Evolutionary conservation across 768 basidiomycete genomes (phyloP).

Genomic region (Amanita jacksonii): DNA sequence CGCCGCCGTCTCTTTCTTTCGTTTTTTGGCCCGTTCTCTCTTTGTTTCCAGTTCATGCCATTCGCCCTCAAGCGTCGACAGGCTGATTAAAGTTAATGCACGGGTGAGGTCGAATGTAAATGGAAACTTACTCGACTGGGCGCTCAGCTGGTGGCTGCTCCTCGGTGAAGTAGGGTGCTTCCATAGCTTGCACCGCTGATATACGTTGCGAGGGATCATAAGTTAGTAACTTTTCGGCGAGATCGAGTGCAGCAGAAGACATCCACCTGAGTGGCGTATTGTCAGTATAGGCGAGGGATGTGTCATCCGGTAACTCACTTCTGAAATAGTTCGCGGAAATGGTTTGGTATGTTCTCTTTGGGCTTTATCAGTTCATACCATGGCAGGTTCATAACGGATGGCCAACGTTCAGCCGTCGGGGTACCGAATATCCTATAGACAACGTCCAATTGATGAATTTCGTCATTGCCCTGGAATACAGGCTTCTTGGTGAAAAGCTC

Average conservation of each 20-base stretch:
- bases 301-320: conserved; percentile 41
- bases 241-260: conserved; percentile 75
- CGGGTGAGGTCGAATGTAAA: not conserved
- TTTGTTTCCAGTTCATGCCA: conserved; percentile 99
- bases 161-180: conserved; percentile 72
- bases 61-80: conserved; percentile 80
- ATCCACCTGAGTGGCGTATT: conserved; percentile 55
- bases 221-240: conserved; percentile 73
- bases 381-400: conserved; percentile 70
- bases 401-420: conserved; percentile 77
- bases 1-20: conserved; percentile 47
- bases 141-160: conserved; percentile 68
- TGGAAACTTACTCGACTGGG: conserved; percentile 65
- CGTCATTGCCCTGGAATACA: conserved; percentile 96
- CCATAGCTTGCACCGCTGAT: conserved; percentile 72
- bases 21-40: conserved; percentile 76
- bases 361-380: conserved; percentile 99
- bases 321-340: conserved; percentile 77
- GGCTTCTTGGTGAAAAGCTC: conserved; percentile 94
- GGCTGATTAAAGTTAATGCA: conserved; percentile 28
- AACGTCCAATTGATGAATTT: conserved; percentile 93
- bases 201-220: conserved; percentile 76
- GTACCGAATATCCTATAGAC: conserved; percentile 90
- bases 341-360: conserved; percentile 59
- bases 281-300: not conserved